Conservation (phyloP, 163 green algal species). For the Smithsoniella earleae region DNA sequence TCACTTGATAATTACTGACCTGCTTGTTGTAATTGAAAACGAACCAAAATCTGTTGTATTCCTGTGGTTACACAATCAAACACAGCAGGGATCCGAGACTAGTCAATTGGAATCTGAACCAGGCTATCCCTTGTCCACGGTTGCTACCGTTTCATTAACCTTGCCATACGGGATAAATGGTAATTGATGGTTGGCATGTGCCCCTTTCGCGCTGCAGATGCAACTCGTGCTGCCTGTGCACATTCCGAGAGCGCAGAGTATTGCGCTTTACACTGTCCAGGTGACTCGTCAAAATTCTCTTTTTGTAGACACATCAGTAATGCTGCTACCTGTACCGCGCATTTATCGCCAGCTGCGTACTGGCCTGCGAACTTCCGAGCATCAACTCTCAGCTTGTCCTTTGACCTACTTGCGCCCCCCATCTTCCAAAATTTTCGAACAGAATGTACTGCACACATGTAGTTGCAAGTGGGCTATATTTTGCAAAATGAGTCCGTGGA, state of each 20-base stretch:
- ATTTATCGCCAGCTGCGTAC: background rate
- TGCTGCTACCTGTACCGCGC: constrained; percentile 3
- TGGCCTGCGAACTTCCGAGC: constrained; percentile 21
- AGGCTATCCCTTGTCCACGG: too few relatives aligned
- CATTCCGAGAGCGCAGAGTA: constrained; percentile 18
- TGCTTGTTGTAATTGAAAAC: too few relatives aligned
- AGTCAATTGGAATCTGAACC: too few relatives aligned
- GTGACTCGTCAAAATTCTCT: constrained; percentile 23
- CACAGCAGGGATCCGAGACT: too few relatives aligned
- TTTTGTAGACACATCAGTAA: constrained; percentile 4
- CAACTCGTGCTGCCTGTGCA: background rate
- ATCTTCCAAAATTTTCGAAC: too few relatives aligned
- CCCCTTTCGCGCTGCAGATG: constrained; percentile 14
- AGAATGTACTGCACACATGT: too few relatives aligned
- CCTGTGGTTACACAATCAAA: too few relatives aligned
- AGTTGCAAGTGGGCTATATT: too few relatives aligned
- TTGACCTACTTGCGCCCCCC: constrained; percentile 14
- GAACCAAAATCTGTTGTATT: too few relatives aligned
- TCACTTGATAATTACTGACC: too few relatives aligned
- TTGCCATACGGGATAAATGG: constrained; percentile 23
- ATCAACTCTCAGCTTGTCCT: constrained; percentile 26
- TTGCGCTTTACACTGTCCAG: constrained; percentile 25
- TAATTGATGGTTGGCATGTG: constrained; percentile 24
- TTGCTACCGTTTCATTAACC: constrained; percentile 4
- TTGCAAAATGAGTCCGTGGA: too few relatives aligned